These are phyloP conservation scores for Saccharomycopsis sp. DNA, from an alignment of 805 yeast species.

Conservation along the genomic window DNA sequence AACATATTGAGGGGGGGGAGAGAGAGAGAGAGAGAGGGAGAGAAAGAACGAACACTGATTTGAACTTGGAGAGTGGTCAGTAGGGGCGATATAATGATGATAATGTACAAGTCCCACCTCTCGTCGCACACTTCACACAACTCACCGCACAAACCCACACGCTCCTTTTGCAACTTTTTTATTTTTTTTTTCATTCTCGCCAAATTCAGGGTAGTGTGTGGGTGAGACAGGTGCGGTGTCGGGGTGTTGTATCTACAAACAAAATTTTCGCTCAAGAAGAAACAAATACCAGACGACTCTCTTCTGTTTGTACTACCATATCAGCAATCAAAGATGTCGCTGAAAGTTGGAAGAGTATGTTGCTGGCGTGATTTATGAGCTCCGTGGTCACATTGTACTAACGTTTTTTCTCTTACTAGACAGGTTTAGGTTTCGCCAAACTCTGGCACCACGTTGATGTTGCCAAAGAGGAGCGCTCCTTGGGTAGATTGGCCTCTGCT, in stretches of 20 bases:
- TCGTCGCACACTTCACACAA: too few species aligned
- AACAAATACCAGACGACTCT: too few species aligned
- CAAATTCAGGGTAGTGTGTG: too few species aligned
- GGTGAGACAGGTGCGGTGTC: too few species aligned
- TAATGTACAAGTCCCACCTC: too few species aligned
- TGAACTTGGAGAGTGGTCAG: background rate
- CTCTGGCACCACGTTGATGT: slow-evolving; percentile 95
- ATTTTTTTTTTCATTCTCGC: too few species aligned
- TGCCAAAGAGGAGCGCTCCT: slow-evolving; percentile 70
- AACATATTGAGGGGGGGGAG: slow-evolving; percentile 29
- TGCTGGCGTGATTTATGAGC: background rate
- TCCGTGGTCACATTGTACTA: slow-evolving; percentile 1
- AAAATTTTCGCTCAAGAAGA: too few species aligned
- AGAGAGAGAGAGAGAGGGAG: background rate
- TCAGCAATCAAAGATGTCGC: slow-evolving; percentile 32
- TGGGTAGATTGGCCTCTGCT: slow-evolving; percentile 86
- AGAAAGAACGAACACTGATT: background rate
- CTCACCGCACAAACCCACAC: too few species aligned
- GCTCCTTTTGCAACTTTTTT: too few species aligned
- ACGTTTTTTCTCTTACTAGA: slow-evolving; percentile 26
- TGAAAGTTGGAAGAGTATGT: slow-evolving; percentile 35
- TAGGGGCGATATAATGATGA: too few species aligned
- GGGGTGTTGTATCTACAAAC: too few species aligned
- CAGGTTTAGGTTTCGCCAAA: slow-evolving; percentile 71
- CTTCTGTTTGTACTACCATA: too few species aligned